Evolutionary conservation across 768 basidiomycete species (phyloP).

Genomic region (Chalciporus pseudorubinellus): DNA sequence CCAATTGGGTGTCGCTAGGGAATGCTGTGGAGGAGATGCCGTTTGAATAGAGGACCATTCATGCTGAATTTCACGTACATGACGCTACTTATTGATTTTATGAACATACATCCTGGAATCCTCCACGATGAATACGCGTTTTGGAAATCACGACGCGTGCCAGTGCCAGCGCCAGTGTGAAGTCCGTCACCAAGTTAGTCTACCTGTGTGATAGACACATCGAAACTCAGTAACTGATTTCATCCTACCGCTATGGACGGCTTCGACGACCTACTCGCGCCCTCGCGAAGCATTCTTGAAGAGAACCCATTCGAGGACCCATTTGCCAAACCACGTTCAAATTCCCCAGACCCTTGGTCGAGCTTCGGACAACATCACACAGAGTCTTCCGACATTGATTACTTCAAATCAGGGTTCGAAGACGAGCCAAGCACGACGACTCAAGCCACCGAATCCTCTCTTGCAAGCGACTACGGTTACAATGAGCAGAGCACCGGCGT

Average conservation of each 20-base stretch:
- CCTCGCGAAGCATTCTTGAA: constrained; percentile 61
- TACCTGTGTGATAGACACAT: neutral
- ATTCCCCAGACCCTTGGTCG: constrained; percentile 77
- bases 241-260: constrained; percentile 53
- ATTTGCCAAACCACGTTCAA: constrained; percentile 58
- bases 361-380: constrained; percentile 45
- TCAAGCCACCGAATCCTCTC: constrained; percentile 35
- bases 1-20: constrained; percentile 41
- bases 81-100: constrained; percentile 9
- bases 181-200: neutral
- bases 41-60: constrained; percentile 56
- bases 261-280: constrained; percentile 73
- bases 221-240: neutral
- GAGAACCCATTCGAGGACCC: constrained; percentile 76
- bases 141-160: too few relatives aligned
- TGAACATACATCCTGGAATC: too few relatives aligned
- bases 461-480: constrained; percentile 35
- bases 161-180: too few relatives aligned
- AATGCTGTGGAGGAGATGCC: constrained; percentile 82
- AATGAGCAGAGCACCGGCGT: constrained; percentile 18
- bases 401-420: constrained; percentile 29
- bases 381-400: constrained; percentile 24
- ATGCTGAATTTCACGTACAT: constrained; percentile 6
- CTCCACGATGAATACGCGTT: too few relatives aligned
- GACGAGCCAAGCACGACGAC: constrained; percentile 21